Conservation (phyloP, 208 protist genomes). For the Wallacemonas collosoma region DNA sequence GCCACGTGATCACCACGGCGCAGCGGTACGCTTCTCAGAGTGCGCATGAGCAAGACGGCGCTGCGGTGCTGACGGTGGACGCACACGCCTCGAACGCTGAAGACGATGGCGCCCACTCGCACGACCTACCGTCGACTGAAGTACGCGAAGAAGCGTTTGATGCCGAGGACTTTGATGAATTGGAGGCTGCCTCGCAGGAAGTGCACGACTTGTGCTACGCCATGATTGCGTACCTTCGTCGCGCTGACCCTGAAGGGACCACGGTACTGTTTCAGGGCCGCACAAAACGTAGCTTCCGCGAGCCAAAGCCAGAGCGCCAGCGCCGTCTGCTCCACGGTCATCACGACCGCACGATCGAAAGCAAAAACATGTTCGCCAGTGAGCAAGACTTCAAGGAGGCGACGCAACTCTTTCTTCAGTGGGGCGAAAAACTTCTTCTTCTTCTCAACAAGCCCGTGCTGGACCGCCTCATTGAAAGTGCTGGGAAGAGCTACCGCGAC, state of each 20-base stretch:
- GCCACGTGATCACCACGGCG: too few species aligned
- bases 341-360: conserved; percentile 38
- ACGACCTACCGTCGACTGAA: conserved; percentile 9
- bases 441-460: conserved; percentile 75
- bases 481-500: conserved; percentile 64
- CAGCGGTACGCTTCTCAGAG: not conserved
- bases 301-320: conserved; percentile 74
- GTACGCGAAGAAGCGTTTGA: conserved; percentile 11
- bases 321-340: conserved; percentile 73
- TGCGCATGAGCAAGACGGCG: not conserved
- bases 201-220: conserved; percentile 87
- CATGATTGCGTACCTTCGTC: conserved; percentile 77
- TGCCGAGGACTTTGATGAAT: conserved; percentile 82
- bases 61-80: not conserved
- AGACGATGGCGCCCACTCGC: not conserved
- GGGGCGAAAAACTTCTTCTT: conserved; percentile 80
- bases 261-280: conserved; percentile 69
- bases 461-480: conserved; percentile 76
- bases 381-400: conserved; percentile 62
- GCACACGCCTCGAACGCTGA: not conserved
- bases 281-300: conserved; percentile 63
- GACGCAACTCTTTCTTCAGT: conserved; percentile 70
- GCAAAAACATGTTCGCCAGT: conserved; percentile 65
- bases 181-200: conserved; percentile 91
- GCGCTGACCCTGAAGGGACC: conserved; percentile 63